Evolutionary conservation across 2,329 filamentous ascomycete species (phyloP), one percentile per base, ranked within the genome.

Genomic region (Hypoxylon sp.): DNA sequence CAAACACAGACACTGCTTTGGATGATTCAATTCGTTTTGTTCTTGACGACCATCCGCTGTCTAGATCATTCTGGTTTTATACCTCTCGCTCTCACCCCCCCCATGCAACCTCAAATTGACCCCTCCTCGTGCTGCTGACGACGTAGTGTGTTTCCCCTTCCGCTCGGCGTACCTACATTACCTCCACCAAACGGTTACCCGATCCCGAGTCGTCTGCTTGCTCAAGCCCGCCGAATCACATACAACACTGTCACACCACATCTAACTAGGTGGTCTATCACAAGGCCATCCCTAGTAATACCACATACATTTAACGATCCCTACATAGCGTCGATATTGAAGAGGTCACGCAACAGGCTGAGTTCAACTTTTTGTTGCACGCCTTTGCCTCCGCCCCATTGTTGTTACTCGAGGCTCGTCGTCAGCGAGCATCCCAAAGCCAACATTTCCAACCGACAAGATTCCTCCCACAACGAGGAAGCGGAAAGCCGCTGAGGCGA

Each of bases 401-500:
- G 17, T 33, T 58, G 52, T 60, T 51, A 42, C 52, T 48, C 51
- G 37, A 67, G 59, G 73, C 72, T 76, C 70, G 70, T 72, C 48
- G 39, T 24, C 42, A 39, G 67, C 73, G 75, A 73, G 72, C 73
- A 58, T 74, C 61, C 60, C 63, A 57, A 9, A 53, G 57, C 46
- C 63, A 56, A 62, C 65, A 62, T 57, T 62, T 57, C 54, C 71
- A 66, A 65, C 72, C 75, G 76, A 72, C 86, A 89, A 80, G 77
- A 90, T 90, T 89, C 83, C 87, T 81, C 86, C 86, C 73, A 81
- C 79, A 71, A 87, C 85, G 74, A 83, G 85, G 76, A 90, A 90
- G 81, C 85, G 87, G 80, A 89, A 88, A 83, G 87, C 87, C 82
- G 87, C 87, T 86, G 87, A 89, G 87, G 87, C 86, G 86, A 86